Conservation (phyloP, 2,329 filamentous ascomycete species). For the Cadophora luteo-olivacea region DNA sequence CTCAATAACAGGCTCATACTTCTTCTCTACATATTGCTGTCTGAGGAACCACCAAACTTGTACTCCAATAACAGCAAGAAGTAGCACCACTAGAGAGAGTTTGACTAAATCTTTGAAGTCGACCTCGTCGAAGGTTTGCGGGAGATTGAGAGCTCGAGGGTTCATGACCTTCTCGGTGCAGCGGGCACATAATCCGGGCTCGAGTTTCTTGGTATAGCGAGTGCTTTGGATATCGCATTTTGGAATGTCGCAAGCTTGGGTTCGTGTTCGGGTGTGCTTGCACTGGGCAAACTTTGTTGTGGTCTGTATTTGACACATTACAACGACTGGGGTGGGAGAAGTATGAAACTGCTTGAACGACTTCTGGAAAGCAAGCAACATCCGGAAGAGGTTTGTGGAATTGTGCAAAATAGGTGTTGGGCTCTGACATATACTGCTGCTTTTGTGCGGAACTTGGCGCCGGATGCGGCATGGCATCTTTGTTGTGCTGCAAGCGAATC, state of each 20-base stretch:
- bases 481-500: constrained; percentile 1
- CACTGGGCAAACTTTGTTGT: background rate
- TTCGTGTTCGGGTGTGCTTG: background rate
- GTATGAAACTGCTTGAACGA: background rate
- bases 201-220: background rate
- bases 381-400: background rate
- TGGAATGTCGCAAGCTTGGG: background rate
- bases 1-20: constrained; percentile 1
- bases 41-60: background rate
- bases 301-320: background rate
- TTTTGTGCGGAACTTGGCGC: background rate
- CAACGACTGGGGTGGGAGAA: background rate
- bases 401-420: background rate
- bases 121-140: background rate
- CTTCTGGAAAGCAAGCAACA: background rate
- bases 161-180: background rate
- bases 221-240: background rate
- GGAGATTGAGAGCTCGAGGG: background rate
- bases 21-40: background rate
- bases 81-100: background rate
- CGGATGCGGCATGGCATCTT: background rate
- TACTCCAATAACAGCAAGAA: background rate
- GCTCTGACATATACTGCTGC: background rate
- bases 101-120: background rate
- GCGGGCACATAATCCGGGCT: background rate